Conservation (phyloP, 129 eudicot genomes). For the Flaveria ramosissima region DNA sequence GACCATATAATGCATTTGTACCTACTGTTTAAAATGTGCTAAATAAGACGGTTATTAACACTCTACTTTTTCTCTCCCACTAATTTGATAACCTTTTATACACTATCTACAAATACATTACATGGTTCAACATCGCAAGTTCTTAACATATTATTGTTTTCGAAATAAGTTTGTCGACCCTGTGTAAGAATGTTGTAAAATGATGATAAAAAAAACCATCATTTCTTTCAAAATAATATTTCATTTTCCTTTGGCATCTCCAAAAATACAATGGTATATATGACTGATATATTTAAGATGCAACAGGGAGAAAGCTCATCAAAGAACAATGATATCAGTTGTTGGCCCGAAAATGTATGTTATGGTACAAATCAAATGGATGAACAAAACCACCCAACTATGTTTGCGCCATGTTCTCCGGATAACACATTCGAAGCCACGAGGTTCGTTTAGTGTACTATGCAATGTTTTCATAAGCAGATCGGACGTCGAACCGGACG, state of each 20-base stretch:
- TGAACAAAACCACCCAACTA: conserved; percentile 37
- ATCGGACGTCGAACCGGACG: no score
- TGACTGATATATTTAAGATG: conserved; percentile 40
- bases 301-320: conserved; percentile 47
- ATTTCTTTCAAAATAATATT: background rate
- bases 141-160: no score
- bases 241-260: background rate
- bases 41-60: no score
- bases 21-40: no score
- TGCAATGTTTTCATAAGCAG: no score
- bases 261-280: no score
- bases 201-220: background rate
- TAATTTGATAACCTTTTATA: no score
- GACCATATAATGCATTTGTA: no score
- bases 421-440: conserved; percentile 44
- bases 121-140: no score
- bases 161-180: no score
- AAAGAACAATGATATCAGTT: conserved; percentile 42
- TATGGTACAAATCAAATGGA: conserved; percentile 36
- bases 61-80: no score
- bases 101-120: no score
- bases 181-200: background rate
- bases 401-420: conserved; percentile 39
- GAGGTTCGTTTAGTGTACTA: conserved; percentile 37
- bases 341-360: conserved; percentile 41